A percentile compares a stretch with the other conserved stretches of the same genome.
phyloP scores from a whole-genome alignment of 345 rosid species.

The Excoecaria agallocha region DNA sequence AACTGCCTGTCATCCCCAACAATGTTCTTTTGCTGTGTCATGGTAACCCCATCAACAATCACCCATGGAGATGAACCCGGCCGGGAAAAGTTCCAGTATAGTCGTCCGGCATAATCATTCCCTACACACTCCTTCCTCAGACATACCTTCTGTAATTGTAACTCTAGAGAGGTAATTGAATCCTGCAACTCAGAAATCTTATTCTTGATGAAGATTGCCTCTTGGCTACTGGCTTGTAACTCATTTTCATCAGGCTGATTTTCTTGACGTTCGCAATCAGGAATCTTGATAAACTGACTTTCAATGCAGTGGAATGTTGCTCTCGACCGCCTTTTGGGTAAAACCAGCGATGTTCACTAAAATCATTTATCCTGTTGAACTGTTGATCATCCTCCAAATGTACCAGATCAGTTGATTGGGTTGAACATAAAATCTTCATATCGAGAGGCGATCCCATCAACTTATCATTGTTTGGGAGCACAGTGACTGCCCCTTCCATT shows the following conservation, averaged over 20 bases:
- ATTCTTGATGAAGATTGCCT: conserved; percentile 19
- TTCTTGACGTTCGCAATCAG: conserved; percentile 16
- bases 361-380: conserved; percentile 12
- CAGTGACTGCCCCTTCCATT: background rate
- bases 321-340: conserved; percentile 5
- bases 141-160: conserved; percentile 23
- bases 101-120: conserved; percentile 33
- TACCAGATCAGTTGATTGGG: background rate
- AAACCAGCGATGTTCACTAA: conserved; percentile 6
- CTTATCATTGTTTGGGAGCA: conserved; percentile 7
- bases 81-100: conserved; percentile 36
- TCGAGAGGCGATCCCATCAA: background rate
- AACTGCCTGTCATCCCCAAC: background rate
- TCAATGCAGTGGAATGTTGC: conserved; percentile 11
- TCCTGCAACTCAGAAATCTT: conserved; percentile 30
- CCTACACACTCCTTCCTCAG: conserved; percentile 36
- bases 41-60: conserved; percentile 27
- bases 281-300: conserved; percentile 10
- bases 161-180: conserved; percentile 27
- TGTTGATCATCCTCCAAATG: conserved; percentile 19
- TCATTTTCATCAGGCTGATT: conserved; percentile 23
- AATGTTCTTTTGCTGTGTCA: conserved; percentile 4
- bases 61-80: conserved; percentile 30
- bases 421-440: conserved; percentile 6
- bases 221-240: conserved; percentile 9